phyloP scores from a whole-genome alignment of 1,139 yeast species.

The Suhomyces taliae region DNA sequence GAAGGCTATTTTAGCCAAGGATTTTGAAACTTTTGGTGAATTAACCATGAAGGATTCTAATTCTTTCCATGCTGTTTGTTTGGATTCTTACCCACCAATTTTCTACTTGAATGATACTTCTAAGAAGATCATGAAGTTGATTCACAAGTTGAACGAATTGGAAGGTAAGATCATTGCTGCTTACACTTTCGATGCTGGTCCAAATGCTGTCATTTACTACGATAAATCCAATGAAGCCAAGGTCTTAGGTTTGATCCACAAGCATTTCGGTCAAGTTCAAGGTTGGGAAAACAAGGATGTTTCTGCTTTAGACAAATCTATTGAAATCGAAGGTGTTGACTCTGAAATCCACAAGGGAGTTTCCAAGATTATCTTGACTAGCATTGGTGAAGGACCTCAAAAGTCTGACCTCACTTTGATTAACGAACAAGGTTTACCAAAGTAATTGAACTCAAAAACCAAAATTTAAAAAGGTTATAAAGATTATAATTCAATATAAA shows the following conservation, averaged over 20 bases:
- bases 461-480: neutral
- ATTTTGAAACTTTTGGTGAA: slow-evolving; percentile 79
- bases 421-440: slow-evolving; percentile 43
- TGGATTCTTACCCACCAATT: slow-evolving; percentile 94
- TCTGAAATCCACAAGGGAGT: slow-evolving; percentile 66
- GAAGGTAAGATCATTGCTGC: slow-evolving; percentile 79
- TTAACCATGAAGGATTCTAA: slow-evolving; percentile 95
- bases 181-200: slow-evolving; percentile 98
- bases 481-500: no score
- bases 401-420: slow-evolving; percentile 53
- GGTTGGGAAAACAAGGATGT: slow-evolving; percentile 67
- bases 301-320: slow-evolving; percentile 30
- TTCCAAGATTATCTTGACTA: slow-evolving; percentile 76
- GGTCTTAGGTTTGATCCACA: slow-evolving; percentile 61
- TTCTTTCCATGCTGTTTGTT: slow-evolving; percentile 95
- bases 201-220: slow-evolving; percentile 94
- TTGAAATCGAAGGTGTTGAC: slow-evolving; percentile 42
- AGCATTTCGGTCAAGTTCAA: slow-evolving; percentile 53
- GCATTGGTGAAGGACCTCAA: slow-evolving; percentile 86
- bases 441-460: neutral
- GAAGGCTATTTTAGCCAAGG: slow-evolving; percentile 63
- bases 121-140: slow-evolving; percentile 75
- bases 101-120: slow-evolving; percentile 96
- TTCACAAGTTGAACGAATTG: slow-evolving; percentile 71
- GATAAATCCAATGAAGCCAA: slow-evolving; percentile 66